Percentiles rank a stretch among this genome's conserved stretches.
These are phyloP conservation scores for Marchantia paleacea DNA, from an alignment of 225 moss, liverwort and hornwort genomes.

Conservation along the genomic window DNA sequence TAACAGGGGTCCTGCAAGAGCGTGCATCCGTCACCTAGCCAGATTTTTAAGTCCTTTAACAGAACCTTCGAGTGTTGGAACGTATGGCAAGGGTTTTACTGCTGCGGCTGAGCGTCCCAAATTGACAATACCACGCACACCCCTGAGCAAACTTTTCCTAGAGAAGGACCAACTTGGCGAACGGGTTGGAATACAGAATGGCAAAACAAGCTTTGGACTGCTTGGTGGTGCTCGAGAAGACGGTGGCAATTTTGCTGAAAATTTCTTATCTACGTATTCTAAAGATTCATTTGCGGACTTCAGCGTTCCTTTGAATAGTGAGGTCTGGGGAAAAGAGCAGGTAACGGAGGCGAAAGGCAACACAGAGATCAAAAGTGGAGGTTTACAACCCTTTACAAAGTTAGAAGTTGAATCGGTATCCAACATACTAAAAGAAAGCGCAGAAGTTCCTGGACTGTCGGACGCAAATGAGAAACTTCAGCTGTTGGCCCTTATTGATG, in stretches of 20 bases:
- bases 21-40: constrained; percentile 81
- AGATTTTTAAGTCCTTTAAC: constrained; percentile 46
- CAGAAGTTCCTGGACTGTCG: constrained; percentile 49
- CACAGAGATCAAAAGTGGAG: constrained; percentile 51
- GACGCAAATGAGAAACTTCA: constrained; percentile 51
- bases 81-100: not conserved
- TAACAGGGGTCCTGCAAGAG: constrained; percentile 65
- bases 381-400: constrained; percentile 59
- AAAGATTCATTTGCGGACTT: constrained; percentile 24
- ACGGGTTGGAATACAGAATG: not conserved
- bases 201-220: not conserved
- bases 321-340: constrained; percentile 14
- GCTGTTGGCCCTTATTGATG: constrained; percentile 68
- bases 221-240: not conserved
- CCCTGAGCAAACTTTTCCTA: constrained; percentile 33
- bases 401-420: constrained; percentile 59
- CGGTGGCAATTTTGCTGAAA: constrained; percentile 11
- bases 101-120: constrained; percentile 10
- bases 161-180: constrained; percentile 14
- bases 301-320: constrained; percentile 8
- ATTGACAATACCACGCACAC: constrained; percentile 35
- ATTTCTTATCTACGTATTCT: constrained; percentile 12
- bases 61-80: constrained; percentile 21
- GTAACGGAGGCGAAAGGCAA: constrained; percentile 9
- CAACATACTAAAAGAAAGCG: constrained; percentile 46